Percentiles rank a stretch among this genome's conserved stretches.
Conservation (phyloP, 306 rosid genomes). For the Quercus glauca region DNA sequence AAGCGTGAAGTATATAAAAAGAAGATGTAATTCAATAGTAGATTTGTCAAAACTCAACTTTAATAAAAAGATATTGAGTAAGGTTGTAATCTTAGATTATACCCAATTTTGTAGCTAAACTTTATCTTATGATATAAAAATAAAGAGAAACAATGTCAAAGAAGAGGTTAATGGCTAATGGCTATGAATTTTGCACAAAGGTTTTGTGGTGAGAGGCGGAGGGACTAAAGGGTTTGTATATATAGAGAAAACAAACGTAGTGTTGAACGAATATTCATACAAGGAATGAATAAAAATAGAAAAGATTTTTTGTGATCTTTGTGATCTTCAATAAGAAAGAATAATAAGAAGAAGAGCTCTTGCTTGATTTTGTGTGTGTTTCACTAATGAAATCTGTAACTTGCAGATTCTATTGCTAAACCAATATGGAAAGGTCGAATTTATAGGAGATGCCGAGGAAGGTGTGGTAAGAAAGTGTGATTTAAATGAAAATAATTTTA, state of each 20-base stretch:
- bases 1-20: too few relatives aligned
- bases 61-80: too few relatives aligned
- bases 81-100: too few relatives aligned
- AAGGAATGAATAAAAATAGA: background rate
- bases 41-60: too few relatives aligned
- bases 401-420: slow-evolving; percentile 12
- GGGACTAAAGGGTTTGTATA: slow-evolving; percentile 3
- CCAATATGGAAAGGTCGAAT: background rate
- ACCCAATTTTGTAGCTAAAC: too few relatives aligned
- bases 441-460: slow-evolving; percentile 23
- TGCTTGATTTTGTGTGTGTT: background rate
- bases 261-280: background rate
- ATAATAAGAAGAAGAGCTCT: background rate
- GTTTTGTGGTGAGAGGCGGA: slow-evolving; percentile 11
- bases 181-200: too few relatives aligned
- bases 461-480: slow-evolving; percentile 19
- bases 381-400: background rate
- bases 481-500: background rate
- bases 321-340: too few relatives aligned
- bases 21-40: too few relatives aligned
- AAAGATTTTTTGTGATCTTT: slow-evolving; percentile 9
- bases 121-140: background rate
- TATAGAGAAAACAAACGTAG: slow-evolving; percentile 4
- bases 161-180: too few relatives aligned
- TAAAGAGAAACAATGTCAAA: background rate